These are phyloP conservation scores for Apiospora hydei DNA, from an alignment of 2,329 filamentous ascomycete species.

Conservation along the genomic window DNA sequence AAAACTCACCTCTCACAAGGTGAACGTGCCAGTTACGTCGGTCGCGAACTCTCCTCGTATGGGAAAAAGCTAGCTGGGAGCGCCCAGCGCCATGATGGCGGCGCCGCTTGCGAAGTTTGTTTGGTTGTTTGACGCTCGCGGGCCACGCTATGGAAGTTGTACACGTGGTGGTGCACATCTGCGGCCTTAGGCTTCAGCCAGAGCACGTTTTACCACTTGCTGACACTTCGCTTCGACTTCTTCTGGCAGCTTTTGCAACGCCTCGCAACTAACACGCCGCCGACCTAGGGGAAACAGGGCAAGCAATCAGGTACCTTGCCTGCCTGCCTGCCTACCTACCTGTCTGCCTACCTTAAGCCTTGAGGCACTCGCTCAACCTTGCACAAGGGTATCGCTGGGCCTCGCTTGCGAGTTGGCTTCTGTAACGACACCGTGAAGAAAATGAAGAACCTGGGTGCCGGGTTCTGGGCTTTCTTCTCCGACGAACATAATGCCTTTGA, in stretches of 20 bases:
- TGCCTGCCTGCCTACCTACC: too few relatives aligned
- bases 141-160: constrained; percentile 7
- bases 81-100: constrained; percentile 16
- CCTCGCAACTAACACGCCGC: not conserved
- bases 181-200: constrained; percentile 12
- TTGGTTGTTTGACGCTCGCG: constrained; percentile 16
- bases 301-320: not conserved
- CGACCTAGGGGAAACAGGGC: not conserved
- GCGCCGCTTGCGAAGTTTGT: constrained; percentile 4
- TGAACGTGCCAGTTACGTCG: constrained; percentile 17
- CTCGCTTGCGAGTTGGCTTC: not conserved
- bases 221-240: constrained; percentile 1
- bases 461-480: not conserved
- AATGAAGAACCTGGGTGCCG: not conserved
- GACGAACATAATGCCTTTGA: constrained; percentile 1
- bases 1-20: constrained; percentile 13
- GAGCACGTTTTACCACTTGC: not conserved
- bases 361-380: not conserved
- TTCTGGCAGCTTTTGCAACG: not conserved
- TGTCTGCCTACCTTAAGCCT: too few relatives aligned
- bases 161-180: constrained; percentile 20
- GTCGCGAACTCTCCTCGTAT: constrained; percentile 12
- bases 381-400: not conserved
- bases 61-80: not conserved
- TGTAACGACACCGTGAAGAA: not conserved